Base-by-base conservation (phyloP, 2,329 filamentous ascomycete genomes). In the Parasarocladium wereldwijsianum region DNA sequence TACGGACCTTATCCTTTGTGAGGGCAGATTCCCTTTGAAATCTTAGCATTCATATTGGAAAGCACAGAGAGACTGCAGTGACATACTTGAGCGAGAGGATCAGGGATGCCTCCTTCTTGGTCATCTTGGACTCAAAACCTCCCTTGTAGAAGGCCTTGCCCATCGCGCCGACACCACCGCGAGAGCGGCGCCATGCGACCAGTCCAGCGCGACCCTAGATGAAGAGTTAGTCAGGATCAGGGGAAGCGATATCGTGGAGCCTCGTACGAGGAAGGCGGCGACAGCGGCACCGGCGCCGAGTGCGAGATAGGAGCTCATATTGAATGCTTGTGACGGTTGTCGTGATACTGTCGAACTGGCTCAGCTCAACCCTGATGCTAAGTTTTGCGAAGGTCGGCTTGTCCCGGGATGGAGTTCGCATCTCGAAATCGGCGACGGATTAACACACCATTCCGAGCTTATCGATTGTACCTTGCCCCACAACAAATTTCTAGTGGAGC, bases 121-220 rank as follows among this genome's bases (percentile, higher is more conserved):
- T 94, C 87, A 98, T 98, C 57, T 79, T 81, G 36, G 75, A 66
- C 61, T 98, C 90, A 51, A 98, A 98, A n/a, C 90, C 90, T 42
- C 90, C 90, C 58, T 96, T 98, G 68, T 94, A 96, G 51, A 85
- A 98, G 24, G 85, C 76, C 55, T 86, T 85, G 44, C 90, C 90
- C 43, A 93, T 62, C 20, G 80, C 76, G 40, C 79, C 80, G 27
- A 81, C 65, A 39, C 77, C 77, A 38, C 81, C 80, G 38, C 80
- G 70, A 36, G 79, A 93, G 46, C 83, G 74, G 39, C 86, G 76
- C 54, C 86, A 71, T 43, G 90, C 90, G 46, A 96, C 80, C 22
- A 93, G 70, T 45, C 86, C 87, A 36, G 90, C 87, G 49, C 90
- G 83, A 41, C 90, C 87, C 85, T 94, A 46, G 31, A 34, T 31